Conservation (phyloP, 108 stramenopile species). For the Aurantiochytrium sp. region DNA sequence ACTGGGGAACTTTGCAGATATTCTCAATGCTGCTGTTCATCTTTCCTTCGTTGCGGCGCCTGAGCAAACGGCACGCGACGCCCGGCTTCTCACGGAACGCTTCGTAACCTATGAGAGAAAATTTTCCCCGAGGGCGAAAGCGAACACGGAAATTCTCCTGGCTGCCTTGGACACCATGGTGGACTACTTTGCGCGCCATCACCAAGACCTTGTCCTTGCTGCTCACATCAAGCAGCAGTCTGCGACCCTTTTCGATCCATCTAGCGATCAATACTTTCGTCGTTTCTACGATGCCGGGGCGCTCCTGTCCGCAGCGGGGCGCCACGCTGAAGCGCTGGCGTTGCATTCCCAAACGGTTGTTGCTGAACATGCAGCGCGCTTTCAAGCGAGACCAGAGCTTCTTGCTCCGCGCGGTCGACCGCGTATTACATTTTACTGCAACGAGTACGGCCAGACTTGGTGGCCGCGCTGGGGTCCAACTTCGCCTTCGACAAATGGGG, state of each 20-base stretch:
- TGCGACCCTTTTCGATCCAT: too few species aligned
- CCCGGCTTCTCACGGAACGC: background rate
- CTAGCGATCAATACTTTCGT: too few species aligned
- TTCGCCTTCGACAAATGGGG: slow-evolving; percentile 22
- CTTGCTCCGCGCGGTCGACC: background rate
- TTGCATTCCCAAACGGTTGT: background rate
- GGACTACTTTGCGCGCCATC: too few species aligned
- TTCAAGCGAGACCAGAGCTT: background rate
- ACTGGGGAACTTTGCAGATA: background rate
- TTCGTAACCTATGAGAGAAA: background rate
- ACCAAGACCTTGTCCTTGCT: too few species aligned
- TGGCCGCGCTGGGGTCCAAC: slow-evolving; percentile 47
- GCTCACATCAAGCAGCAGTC: too few species aligned
- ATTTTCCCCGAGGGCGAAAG: background rate
- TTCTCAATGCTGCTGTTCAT: background rate
- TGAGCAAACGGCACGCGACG: background rate
- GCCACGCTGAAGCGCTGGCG: background rate
- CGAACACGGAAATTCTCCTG: too few species aligned
- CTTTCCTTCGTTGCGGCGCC: background rate
- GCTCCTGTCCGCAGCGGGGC: too few species aligned
- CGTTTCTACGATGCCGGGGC: too few species aligned
- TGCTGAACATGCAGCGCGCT: background rate
- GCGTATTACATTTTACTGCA: slow-evolving; percentile 40
- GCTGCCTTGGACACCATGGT: too few species aligned
- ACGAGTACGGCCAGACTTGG: slow-evolving; percentile 51